Percentiles rank a stretch among this genome's conserved stretches.
These are phyloP conservation scores for Aspergillus jensenii DNA, from an alignment of 2,329 filamentous ascomycete genomes.

Conservation along the genomic window DNA sequence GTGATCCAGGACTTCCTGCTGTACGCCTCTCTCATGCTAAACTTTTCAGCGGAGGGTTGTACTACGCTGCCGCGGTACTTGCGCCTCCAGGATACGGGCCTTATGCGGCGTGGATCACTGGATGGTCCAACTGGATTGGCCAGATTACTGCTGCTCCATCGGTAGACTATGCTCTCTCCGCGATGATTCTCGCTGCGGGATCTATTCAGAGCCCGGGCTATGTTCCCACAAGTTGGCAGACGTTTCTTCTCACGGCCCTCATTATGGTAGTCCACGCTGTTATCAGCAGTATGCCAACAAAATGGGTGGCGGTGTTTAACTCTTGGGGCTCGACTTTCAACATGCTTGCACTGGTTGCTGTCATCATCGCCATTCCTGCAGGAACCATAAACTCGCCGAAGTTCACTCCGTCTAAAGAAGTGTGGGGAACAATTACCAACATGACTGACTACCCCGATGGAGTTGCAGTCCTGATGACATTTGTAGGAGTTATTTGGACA, in stretches of 20 bases:
- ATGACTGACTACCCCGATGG: constrained; percentile 68
- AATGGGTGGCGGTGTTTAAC: constrained; percentile 69
- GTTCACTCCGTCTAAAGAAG: constrained; percentile 58
- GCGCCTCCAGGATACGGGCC: constrained; percentile 66
- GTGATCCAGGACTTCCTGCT: not conserved
- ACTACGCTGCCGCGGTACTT: constrained; percentile 71
- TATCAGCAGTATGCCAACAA: constrained; percentile 70
- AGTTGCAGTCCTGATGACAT: constrained; percentile 68
- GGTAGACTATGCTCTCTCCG: constrained; percentile 64
- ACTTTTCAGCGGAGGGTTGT: constrained; percentile 60
- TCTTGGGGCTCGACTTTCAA: constrained; percentile 70
- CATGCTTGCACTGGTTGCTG: constrained; percentile 64
- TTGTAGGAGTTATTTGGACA: constrained; percentile 69
- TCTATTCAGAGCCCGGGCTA: constrained; percentile 69
- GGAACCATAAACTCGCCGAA: constrained; percentile 57
- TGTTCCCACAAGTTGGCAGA: constrained; percentile 64
- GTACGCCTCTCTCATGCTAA: not conserved
- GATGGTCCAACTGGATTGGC: constrained; percentile 70
- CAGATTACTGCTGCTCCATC: constrained; percentile 67
- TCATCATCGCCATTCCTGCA: constrained; percentile 68
- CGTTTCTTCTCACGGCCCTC: constrained; percentile 65
- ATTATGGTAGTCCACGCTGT: constrained; percentile 67
- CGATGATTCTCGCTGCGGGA: constrained; percentile 70
- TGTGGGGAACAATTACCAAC: constrained; percentile 67
- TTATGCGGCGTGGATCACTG: constrained; percentile 67